Conservation (phyloP, 257 asterid species). For the Nicotiana obtusifolia region DNA sequence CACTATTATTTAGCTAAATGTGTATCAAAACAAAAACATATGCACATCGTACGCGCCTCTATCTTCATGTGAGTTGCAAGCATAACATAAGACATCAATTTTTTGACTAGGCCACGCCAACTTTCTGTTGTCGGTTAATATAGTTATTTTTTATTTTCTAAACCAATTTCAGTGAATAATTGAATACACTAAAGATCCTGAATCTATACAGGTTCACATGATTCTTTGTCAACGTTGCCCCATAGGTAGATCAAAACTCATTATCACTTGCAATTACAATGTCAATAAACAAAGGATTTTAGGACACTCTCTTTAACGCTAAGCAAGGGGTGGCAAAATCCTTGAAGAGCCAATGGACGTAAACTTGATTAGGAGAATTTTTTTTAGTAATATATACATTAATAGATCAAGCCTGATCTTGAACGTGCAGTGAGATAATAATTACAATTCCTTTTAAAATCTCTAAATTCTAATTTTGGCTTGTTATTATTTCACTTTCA, state of each 20-base stretch:
- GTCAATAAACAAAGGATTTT: neutral
- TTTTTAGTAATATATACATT: neutral
- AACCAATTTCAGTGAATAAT: neutral
- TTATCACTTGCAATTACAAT: neutral
- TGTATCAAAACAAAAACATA: neutral
- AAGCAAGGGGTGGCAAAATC: neutral
- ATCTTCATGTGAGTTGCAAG: neutral
- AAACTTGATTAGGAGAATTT: neutral
- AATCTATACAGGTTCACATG: neutral
- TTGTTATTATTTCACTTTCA: neutral
- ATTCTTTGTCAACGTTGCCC: neutral
- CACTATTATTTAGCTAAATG: neutral
- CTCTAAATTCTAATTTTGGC: neutral
- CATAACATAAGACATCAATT: neutral
- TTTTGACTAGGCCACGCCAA: neutral
- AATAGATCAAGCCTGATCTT: neutral
- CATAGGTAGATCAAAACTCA: neutral
- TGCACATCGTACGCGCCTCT: neutral
- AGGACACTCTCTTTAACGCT: neutral
- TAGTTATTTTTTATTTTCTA: neutral
- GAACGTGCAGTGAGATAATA: neutral
- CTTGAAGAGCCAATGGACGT: conserved; percentile 12
- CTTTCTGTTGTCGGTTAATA: neutral
- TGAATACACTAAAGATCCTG: neutral
- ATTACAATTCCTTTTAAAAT: neutral